Percentiles rank a stretch among this genome's conserved stretches.
These are phyloP conservation scores for Kwoniella dendrophila DNA, from an alignment of 768 basidiomycete species.

Conservation along the genomic window DNA sequence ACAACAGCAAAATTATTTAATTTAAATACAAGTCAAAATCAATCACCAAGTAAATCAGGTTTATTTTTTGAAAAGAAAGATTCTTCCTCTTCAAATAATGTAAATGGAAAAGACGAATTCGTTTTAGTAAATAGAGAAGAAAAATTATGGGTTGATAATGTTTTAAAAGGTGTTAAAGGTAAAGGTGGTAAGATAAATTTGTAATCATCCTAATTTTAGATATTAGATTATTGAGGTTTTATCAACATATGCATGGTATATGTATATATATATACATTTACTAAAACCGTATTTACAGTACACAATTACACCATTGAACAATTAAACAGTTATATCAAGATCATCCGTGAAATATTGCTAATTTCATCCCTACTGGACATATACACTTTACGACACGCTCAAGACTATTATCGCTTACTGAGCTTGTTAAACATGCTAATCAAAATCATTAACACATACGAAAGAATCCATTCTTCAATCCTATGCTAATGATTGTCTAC, in stretches of 20 bases:
- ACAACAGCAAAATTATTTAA: constrained; percentile 36
- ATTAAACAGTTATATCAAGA: no score
- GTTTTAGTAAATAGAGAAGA: constrained; percentile 47
- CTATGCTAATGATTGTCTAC: constrained; percentile 4
- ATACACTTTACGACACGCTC: no score
- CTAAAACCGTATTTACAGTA: no score
- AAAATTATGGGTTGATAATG: constrained; percentile 46
- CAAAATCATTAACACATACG: neutral
- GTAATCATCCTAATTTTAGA: constrained; percentile 3
- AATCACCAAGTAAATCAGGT: constrained; percentile 24
- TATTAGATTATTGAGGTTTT: neutral
- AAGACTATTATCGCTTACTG: neutral
- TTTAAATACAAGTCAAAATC: constrained; percentile 16
- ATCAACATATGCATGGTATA: no score
- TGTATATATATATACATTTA: neutral
- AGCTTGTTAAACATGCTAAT: neutral
- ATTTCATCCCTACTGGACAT: no score
- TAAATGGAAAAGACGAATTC: constrained; percentile 29
- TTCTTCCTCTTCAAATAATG: constrained; percentile 11
- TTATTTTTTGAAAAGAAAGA: constrained; percentile 35
- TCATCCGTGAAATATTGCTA: no score
- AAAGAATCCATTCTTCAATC: no score
- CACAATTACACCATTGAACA: no score
- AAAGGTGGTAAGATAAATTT: constrained; percentile 33
- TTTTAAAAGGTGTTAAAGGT: constrained; percentile 41